Evolutionary conservation across 352 stramenopile genomes (phyloP), one percentile per base, ranked within the genome.

Genomic region (Blastocystis sp.): DNA sequence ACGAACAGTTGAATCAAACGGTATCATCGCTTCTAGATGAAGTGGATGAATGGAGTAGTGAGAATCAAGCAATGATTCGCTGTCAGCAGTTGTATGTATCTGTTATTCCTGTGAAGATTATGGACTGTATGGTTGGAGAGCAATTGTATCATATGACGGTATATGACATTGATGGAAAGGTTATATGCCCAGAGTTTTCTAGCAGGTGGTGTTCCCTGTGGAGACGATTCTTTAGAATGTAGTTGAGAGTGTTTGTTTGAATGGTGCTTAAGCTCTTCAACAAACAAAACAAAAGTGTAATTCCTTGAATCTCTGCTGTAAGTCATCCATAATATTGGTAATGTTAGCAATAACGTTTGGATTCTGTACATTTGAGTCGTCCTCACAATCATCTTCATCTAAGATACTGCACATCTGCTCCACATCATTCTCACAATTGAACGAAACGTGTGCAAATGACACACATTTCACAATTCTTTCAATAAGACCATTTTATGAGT

Each of bases 391-490:
- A 13, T 69, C 51, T n/a, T 84, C 73, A 48, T 84, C n/a, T 35
- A 84, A 44, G 6, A 54, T 44, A 33, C 59, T 48, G n/a, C 13
- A 27, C 73, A 84, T 84, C 51, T 58, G 19, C 17, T 68, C 1
- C 17, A 84, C 44, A 11, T n/a, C n/a, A 15, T 13, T 24, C 0
- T 66, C 53, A 44, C 40, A 84, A 11, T 84, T 56, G 30, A 84
- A 84, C 7, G 24, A 19, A 35, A 66, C 37, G 17, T 84, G 73
- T n/a, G 73, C 73, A 64, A 69, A 84, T n/a, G 64, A 27, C 15
- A 69, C 40, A n/a, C 73, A 84, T 57, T 84, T 68, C 53, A 40
- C 68, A 24, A 84, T 84, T 44, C 73, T 84, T 68, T 35, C 30
- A 27, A 64, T 27, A n/a, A 24, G 4, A 11, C 59, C 27, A 68